Evolutionary conservation across 345 rosid genomes (phyloP).

Genomic region (Nephelium lappaceum): DNA sequence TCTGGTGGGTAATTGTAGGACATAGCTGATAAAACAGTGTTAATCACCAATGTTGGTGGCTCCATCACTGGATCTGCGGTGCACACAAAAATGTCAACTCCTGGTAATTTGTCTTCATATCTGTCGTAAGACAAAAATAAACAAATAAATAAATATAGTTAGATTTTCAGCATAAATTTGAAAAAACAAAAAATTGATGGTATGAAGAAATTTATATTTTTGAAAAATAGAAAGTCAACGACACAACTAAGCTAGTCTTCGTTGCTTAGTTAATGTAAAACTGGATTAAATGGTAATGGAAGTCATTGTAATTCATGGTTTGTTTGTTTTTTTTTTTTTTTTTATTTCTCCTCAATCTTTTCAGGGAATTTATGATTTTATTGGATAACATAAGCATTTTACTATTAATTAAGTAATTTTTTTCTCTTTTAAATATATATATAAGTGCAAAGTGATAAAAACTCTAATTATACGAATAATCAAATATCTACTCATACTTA

Average conservation of each 20-base stretch:
- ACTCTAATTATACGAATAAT: too few species aligned
- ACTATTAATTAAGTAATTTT: not conserved
- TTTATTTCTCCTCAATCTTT: not conserved
- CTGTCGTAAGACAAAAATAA: constrained; percentile 1
- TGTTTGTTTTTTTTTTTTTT: too few species aligned
- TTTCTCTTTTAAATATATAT: too few species aligned
- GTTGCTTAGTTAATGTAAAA: not conserved
- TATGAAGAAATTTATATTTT: too few species aligned
- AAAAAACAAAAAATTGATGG: too few species aligned
- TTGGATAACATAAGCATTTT: not conserved
- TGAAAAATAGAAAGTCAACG: not conserved
- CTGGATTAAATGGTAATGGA: not conserved
- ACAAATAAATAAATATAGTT: not conserved
- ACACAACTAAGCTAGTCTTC: too few species aligned
- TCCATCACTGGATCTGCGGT: constrained; percentile 46
- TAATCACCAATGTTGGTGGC: constrained; percentile 45
- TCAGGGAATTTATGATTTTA: not conserved
- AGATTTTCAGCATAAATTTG: not conserved
- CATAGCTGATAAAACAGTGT: constrained; percentile 43
- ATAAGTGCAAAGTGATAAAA: too few species aligned
- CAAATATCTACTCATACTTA: too few species aligned
- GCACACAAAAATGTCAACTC: constrained; percentile 45
- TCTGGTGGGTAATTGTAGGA: constrained; percentile 37
- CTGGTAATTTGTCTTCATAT: constrained; percentile 32
- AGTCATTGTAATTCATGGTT: not conserved